Base-by-base conservation (phyloP, 306 rosid species). In the Medicago lupulina region DNA sequence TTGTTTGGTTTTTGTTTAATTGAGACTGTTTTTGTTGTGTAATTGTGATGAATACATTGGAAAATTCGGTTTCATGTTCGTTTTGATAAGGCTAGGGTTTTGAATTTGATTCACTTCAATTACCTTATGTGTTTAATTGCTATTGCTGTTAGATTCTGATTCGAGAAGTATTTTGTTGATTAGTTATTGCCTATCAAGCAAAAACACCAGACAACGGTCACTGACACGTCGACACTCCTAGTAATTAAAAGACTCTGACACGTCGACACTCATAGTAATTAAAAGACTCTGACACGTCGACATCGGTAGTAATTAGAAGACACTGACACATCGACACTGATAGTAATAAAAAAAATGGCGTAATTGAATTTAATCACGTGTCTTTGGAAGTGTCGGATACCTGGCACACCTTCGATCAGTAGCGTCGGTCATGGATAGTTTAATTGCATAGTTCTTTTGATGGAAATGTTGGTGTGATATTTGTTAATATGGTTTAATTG, bases 401-500 rank as follows among this genome's bases (percentile, higher is more conserved):
- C 31, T 28, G 31, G 31, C 38, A 34, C 38, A 34, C 38, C 38
- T 34, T 34, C 38, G 1, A 34, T 34, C 38, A 34, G 38, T 4
- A 34, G 38, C 5, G 38, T 34, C 38, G 38, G 38, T 34, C 7
- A 0, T 34, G 5, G 7, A 34, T 4, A 34, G 38, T 7, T 71
- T 40, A 16, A 16, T 25, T 77, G 73, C 11, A 9, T 8, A 19
- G 41, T 68, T 7, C 59, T 61, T 31, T 50, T 70, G 23, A 5
- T 68, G 41, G 46, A 59, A 82, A 53, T 76, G 57, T 79, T 69
- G 54, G 43, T 79, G 81, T 51, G 17, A 62, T 73, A 14, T 80
- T 73, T 80, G 74, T 77, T 88, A 68, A 83, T 77, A 81, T 54
- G 80, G 79, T 86, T 83, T 85, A 74, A 70, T 64, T 84, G 69